A percentile compares a stretch with the other conserved stretches of the same genome.
Conservation (phyloP, 441 rosid species). For the Erysimum pusillum region DNA sequence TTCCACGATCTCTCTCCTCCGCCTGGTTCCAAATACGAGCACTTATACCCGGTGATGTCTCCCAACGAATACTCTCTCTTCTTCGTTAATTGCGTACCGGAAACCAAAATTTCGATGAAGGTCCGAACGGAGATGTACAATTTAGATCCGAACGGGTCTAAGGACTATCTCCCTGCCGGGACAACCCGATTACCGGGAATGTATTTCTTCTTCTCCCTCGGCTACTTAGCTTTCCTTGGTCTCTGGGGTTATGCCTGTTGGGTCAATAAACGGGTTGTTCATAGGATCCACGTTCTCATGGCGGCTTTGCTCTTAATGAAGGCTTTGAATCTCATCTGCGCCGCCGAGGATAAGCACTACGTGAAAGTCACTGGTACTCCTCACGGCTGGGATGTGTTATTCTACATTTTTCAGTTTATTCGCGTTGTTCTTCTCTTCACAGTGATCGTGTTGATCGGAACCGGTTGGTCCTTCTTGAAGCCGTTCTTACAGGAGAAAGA, state of each 20-base stretch:
- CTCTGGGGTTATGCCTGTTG: slow-evolving; percentile 70
- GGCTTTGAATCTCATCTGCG: slow-evolving; percentile 85
- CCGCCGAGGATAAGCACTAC: slow-evolving; percentile 88
- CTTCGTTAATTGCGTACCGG: slow-evolving; percentile 88
- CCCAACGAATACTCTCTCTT: slow-evolving; percentile 89
- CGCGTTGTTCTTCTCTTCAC: slow-evolving; percentile 85
- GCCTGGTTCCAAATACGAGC: slow-evolving; percentile 65
- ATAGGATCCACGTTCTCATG: slow-evolving; percentile 90
- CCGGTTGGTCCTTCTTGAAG: slow-evolving; percentile 93
- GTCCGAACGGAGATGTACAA: slow-evolving; percentile 83
- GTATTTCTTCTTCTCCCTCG: slow-evolving; percentile 59
- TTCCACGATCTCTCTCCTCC: slow-evolving; percentile 89
- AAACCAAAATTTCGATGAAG: slow-evolving; percentile 77
- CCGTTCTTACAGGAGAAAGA: slow-evolving; percentile 91
- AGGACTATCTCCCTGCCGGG: slow-evolving; percentile 86
- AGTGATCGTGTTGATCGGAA: slow-evolving; percentile 89
- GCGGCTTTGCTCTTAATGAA: slow-evolving; percentile 78
- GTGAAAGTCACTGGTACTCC: slow-evolving; percentile 91
- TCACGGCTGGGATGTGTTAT: slow-evolving; percentile 94
- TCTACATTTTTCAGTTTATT: slow-evolving; percentile 87
- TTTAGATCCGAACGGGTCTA: slow-evolving; percentile 66
- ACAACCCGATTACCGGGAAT: slow-evolving; percentile 79
- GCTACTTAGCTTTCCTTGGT: slow-evolving; percentile 67
- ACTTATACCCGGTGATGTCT: slow-evolving; percentile 61
- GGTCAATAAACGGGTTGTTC: slow-evolving; percentile 62